These are phyloP conservation scores for Pseudocercospora fijiensis DNA, from an alignment of 2,329 filamentous ascomycete genomes.

Conservation along the genomic window DNA sequence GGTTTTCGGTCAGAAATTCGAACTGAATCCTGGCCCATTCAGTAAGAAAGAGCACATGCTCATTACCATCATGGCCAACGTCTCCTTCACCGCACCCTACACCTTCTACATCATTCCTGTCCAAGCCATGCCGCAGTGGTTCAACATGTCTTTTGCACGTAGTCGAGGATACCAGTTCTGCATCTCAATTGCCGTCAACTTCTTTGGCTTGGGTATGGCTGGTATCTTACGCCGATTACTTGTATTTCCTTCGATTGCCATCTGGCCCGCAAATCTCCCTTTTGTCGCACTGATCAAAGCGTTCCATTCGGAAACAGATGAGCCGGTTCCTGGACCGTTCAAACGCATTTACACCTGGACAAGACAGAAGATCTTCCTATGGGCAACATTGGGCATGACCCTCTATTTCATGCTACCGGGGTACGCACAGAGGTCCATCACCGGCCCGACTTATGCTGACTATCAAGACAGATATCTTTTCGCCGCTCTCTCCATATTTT, in stretches of 20 bases:
- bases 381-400: slow-evolving; percentile 9
- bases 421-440: neutral
- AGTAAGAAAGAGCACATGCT: slow-evolving; percentile 63
- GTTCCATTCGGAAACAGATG: slow-evolving; percentile 9
- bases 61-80: slow-evolving; percentile 65
- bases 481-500: slow-evolving; percentile 10
- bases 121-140: slow-evolving; percentile 11
- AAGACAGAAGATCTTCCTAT: slow-evolving; percentile 14
- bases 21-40: slow-evolving; percentile 59
- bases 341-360: slow-evolving; percentile 15
- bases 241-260: slow-evolving; percentile 81
- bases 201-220: slow-evolving; percentile 76
- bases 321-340: slow-evolving; percentile 11
- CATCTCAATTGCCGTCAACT: slow-evolving; percentile 12
- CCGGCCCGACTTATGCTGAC: neutral
- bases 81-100: slow-evolving; percentile 31
- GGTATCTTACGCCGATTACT: slow-evolving; percentile 76
- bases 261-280: slow-evolving; percentile 62
- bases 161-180: slow-evolving; percentile 13
- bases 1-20: slow-evolving; percentile 55
- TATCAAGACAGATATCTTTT: slow-evolving; percentile 6
- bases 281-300: slow-evolving; percentile 12
- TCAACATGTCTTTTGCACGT: slow-evolving; percentile 10
- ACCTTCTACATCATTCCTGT: slow-evolving; percentile 12
- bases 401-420: slow-evolving; percentile 11